Base-by-base conservation (phyloP, 441 rosid genomes). In the Bruguiera hainesii region DNA sequence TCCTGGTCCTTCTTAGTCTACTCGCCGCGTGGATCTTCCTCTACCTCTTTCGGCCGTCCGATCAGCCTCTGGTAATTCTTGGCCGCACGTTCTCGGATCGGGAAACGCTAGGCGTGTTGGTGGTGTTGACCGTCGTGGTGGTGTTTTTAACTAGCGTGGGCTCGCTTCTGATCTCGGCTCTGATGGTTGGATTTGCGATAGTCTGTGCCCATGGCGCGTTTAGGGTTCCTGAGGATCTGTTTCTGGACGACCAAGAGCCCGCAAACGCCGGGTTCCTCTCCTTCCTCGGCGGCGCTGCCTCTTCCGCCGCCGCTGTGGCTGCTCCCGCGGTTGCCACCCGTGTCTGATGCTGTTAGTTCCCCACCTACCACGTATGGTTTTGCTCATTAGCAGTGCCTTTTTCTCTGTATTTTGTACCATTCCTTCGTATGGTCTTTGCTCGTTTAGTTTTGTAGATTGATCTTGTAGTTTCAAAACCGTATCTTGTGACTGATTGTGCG, bases 81-180 rank as follows among this genome's bases (percentile, higher is more conserved):
- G 85, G 89, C 65, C 87, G 92, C 33, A 73, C 85, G 13, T 85
- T 89, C 60, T 85, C 92, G 0, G 90, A 89, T 26, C 87, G 89
- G 6, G 96, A 89, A 31, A 87, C 89, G 60, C 86, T 89, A 6
- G 92, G 83, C 8, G 57, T 64, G 7, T 65, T 87, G 67, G 83
- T 89, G 1, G 42, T 85, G 7, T 20, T 75, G 75, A 89, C 92
- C 0, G 61, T 85, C 15, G 74, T 87, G n/a, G 90, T 89, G 18
- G 86, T 89, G 29, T 87, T 89, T 48, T 72, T 89, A 75, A 89
- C 96, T 56, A 85, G 86, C 74, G 90, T 89, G 2, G 96, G 96
- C 20, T 87, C 92, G 37, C 61, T 89, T 30, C 33, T 89, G 71
- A 89, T 87, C 61, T 82, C 96, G 3, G 86, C 87, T 28, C 42